Evolutionary conservation across 2,329 filamentous ascomycete species (phyloP).

Genomic region (Arthrobotrys iridis): DNA sequence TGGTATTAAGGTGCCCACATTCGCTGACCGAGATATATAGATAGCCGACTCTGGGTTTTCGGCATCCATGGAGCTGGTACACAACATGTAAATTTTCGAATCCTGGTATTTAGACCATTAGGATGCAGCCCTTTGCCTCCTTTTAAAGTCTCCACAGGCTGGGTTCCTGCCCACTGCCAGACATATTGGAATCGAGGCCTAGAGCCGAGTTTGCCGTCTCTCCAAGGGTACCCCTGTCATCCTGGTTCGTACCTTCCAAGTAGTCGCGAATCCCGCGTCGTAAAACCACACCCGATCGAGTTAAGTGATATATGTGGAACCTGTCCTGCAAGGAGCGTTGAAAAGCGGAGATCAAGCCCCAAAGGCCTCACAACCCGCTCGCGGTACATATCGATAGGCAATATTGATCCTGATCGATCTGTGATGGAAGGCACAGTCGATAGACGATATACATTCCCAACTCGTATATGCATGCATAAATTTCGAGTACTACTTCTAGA

Average conservation of each 20-base stretch:
- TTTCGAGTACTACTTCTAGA: neutral
- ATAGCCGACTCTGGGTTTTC: neutral
- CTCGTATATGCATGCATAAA: neutral
- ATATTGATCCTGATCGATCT: conserved; percentile 3
- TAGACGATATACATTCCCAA: neutral
- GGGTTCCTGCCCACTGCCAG: no score
- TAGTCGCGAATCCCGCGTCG: conserved; percentile 30
- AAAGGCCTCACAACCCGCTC: conserved; percentile 6
- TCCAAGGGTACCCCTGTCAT: conserved; percentile 8
- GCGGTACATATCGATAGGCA: conserved; percentile 28
- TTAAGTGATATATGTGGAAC: conserved; percentile 5
- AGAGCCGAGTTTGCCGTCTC: conserved; percentile 37
- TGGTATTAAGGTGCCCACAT: neutral
- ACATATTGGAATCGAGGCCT: conserved; percentile 3
- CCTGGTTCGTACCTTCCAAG: conserved; percentile 5
- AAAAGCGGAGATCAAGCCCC: conserved; percentile 20
- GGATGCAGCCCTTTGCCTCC: neutral
- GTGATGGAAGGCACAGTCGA: neutral
- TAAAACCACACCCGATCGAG: conserved; percentile 8
- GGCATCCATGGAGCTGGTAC: neutral
- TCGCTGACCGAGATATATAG: conserved; percentile 9
- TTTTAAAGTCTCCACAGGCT: conserved; percentile 2
- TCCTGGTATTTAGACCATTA: no score
- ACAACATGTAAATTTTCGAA: neutral
- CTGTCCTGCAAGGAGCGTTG: conserved; percentile 5